Percentiles rank a stretch among this genome's conserved stretches.
Evolutionary conservation across 106 monocot species (phyloP).

Genomic region (Acanthochlamys bracteata): DNA sequence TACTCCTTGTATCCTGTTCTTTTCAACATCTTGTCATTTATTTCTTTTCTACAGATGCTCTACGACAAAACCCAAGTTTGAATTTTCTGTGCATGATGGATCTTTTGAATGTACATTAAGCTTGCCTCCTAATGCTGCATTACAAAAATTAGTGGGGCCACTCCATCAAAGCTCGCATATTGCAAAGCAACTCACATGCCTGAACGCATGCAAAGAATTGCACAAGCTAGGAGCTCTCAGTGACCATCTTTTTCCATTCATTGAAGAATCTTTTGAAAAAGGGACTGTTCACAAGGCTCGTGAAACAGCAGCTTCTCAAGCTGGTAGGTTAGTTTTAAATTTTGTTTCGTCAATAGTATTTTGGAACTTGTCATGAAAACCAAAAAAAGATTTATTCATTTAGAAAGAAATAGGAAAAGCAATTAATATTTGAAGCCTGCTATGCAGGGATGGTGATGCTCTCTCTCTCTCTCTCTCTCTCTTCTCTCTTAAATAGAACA

Average conservation of each 20-base stretch:
- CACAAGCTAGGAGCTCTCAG: slow-evolving; percentile 69
- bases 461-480: too few relatives aligned
- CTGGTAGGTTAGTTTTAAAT: slow-evolving; percentile 14
- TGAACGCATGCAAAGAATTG: slow-evolving; percentile 76
- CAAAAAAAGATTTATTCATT: too few relatives aligned
- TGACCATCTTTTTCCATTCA: slow-evolving; percentile 64
- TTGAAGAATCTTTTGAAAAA: slow-evolving; percentile 30
- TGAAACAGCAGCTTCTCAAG: slow-evolving; percentile 35
- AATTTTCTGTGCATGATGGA: slow-evolving; percentile 20
- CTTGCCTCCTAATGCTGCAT: slow-evolving; percentile 75
- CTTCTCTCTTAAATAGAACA: too few relatives aligned
- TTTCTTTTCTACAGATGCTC: slow-evolving; percentile 34
- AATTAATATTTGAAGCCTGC: too few relatives aligned
- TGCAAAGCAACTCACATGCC: slow-evolving; percentile 69
- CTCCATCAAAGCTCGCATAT: slow-evolving; percentile 33
- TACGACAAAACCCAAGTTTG: slow-evolving; percentile 46
- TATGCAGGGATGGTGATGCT: too few relatives aligned
- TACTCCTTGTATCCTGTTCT: neutral
- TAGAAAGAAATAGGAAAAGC: too few relatives aligned
- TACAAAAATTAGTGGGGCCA: slow-evolving; percentile 59
- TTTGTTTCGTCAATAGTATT: neutral
- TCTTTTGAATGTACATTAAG: slow-evolving; percentile 60
- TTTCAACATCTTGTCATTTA: neutral
- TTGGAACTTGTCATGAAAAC: too few relatives aligned
- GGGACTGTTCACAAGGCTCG: slow-evolving; percentile 14